Conservation (phyloP, 2,329 filamentous ascomycete genomes). For the Fusarium pininemorale region DNA sequence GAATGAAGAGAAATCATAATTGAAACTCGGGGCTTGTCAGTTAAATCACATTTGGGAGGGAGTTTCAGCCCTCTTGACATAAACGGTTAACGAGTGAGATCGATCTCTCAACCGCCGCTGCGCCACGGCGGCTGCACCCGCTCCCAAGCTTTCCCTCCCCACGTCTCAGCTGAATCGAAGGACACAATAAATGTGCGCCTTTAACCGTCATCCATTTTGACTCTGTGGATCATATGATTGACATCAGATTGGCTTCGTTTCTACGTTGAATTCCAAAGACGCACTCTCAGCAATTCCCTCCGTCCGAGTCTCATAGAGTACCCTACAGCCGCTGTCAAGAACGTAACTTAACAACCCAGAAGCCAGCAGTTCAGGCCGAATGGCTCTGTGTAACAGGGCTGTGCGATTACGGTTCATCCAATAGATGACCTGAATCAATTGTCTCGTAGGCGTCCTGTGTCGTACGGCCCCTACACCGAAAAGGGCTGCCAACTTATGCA, state of each 20-base stretch:
- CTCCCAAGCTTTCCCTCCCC: slow-evolving; percentile 1
- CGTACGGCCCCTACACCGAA: neutral
- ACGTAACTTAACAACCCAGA: neutral
- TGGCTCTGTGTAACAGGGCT: neutral
- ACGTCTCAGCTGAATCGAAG: slow-evolving; percentile 12
- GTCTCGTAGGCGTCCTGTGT: neutral
- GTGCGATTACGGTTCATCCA: neutral
- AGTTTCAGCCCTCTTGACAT: slow-evolving; percentile 6
- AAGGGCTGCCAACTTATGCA: neutral
- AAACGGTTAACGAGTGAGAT: neutral
- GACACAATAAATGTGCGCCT: neutral
- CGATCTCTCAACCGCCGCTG: slow-evolving; percentile 6
- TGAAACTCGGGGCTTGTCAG: neutral
- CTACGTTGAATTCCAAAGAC: neutral
- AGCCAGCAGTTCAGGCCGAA: neutral
- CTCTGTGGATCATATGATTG: neutral
- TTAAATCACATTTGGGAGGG: neutral
- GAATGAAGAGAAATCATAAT: neutral
- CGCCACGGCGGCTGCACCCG: slow-evolving; percentile 30
- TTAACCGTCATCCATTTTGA: too few relatives aligned
- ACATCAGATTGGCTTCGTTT: neutral
- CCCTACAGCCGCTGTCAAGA: neutral
- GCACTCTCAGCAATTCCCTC: neutral
- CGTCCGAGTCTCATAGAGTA: neutral
- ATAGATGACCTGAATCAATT: neutral